Percentiles rank a stretch among this genome's conserved stretches.
These are phyloP conservation scores for Magnaporthales sp. DNA, from an alignment of 2,329 filamentous ascomycete species.

Conservation along the genomic window DNA sequence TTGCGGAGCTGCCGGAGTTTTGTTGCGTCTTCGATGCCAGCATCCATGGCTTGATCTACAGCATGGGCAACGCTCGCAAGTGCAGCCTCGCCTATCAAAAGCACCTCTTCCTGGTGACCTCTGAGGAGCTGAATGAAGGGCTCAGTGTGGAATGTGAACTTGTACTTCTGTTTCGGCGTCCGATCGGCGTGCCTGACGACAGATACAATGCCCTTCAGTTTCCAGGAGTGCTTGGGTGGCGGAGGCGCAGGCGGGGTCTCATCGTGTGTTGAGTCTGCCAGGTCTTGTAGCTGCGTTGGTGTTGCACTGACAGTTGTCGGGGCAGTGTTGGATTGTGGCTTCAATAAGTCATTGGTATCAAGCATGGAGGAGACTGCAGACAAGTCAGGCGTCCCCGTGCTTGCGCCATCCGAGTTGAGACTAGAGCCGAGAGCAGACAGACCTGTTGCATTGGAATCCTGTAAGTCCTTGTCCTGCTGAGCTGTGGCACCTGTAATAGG, in stretches of 20 bases:
- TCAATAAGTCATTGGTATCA: constrained; percentile 6
- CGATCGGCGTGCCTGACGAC: constrained; percentile 95
- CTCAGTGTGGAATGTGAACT: constrained; percentile 96
- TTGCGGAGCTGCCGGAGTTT: constrained; percentile 84
- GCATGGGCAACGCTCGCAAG: constrained; percentile 82
- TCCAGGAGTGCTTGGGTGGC: constrained; percentile 88
- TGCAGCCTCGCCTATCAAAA: constrained; percentile 86
- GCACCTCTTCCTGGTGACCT: constrained; percentile 91
- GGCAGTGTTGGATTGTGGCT: constrained; percentile 23
- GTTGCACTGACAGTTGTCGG: constrained; percentile 30
- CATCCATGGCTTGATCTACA: constrained; percentile 69
- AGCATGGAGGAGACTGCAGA: neutral
- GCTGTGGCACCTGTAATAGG: neutral
- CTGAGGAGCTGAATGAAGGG: constrained; percentile 93
- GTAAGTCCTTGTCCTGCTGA: neutral
- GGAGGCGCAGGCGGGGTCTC: constrained; percentile 53
- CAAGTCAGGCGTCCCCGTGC: neutral
- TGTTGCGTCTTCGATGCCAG: constrained; percentile 72
- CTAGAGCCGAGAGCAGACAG: constrained; percentile 1
- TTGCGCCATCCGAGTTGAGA: constrained; percentile 3
- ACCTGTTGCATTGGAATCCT: neutral
- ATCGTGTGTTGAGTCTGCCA: constrained; percentile 13
- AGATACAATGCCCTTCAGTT: constrained; percentile 93
- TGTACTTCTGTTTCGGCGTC: constrained; percentile 98
- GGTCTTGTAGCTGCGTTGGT: constrained; percentile 21